These are phyloP conservation scores for Perkinsus chesapeaki DNA, from an alignment of 169 alveolate genomes.

Conservation along the genomic window DNA sequence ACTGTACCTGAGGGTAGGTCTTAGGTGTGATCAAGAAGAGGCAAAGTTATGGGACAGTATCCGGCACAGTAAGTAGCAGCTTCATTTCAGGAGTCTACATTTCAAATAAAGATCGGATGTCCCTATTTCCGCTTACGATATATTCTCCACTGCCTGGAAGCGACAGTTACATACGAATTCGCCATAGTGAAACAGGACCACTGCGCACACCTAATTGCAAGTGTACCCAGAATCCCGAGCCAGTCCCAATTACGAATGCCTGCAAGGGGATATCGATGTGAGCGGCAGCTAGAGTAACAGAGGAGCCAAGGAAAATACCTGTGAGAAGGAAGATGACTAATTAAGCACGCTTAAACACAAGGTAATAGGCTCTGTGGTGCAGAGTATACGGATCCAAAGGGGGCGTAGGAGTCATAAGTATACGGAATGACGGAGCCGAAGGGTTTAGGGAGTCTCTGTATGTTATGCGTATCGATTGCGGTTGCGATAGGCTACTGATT, in stretches of 20 bases:
- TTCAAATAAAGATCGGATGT: background rate
- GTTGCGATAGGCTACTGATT: too few relatives aligned
- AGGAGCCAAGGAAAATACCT: background rate
- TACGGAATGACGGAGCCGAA: too few relatives aligned
- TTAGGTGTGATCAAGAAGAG: background rate
- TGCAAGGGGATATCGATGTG: background rate
- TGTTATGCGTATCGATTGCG: too few relatives aligned
- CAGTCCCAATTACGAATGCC: background rate
- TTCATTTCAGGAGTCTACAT: too few relatives aligned
- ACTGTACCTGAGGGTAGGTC: background rate
- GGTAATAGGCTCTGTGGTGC: background rate
- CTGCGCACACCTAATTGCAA: background rate
- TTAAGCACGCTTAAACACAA: background rate
- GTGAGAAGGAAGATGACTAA: background rate
- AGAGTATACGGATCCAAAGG: background rate
- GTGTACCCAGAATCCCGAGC: background rate
- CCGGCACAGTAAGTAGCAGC: background rate
- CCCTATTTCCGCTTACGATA: background rate
- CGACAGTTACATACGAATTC: background rate
- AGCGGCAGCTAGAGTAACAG: background rate
- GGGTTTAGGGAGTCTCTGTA: too few relatives aligned
- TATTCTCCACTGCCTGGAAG: background rate
- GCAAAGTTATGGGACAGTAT: background rate
- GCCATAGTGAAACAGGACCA: background rate
- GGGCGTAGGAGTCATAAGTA: too few relatives aligned